phyloP scores from a whole-genome alignment of 2,329 filamentous ascomycete species.

The Colletotrichum sp. region DNA sequence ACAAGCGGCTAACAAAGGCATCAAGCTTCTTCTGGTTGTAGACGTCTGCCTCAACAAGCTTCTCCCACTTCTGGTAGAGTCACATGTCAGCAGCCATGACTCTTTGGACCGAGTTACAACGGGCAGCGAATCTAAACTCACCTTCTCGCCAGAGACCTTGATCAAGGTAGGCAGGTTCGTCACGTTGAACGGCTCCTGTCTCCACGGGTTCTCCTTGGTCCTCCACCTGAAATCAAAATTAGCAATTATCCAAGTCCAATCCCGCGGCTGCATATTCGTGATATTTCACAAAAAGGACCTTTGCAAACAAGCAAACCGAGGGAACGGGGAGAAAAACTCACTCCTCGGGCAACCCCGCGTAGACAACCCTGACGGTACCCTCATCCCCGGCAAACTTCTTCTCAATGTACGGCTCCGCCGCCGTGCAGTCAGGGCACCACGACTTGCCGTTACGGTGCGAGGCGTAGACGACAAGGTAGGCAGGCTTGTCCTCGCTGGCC shows the following conservation, averaged over 20 bases:
- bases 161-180: constrained; percentile 17
- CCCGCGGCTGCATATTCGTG: background rate
- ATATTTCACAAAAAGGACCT: background rate
- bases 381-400: constrained; percentile 14
- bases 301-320: background rate
- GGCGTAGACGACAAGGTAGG: constrained; percentile 18
- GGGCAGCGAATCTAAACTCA: background rate
- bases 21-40: constrained; percentile 19
- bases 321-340: background rate
- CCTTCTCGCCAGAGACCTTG: constrained; percentile 13
- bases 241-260: background rate
- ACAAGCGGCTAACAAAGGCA: constrained; percentile 4
- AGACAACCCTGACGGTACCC: constrained; percentile 8
- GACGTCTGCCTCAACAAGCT: constrained; percentile 17
- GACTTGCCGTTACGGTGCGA: constrained; percentile 15
- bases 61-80: constrained; percentile 7
- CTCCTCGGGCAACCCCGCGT: constrained; percentile 18
- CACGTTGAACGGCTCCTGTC: constrained; percentile 19
- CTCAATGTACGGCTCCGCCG: constrained; percentile 19
- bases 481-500: constrained; percentile 14
- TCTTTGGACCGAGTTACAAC: background rate
- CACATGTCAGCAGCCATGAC: background rate
- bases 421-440: constrained; percentile 17
- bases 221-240: background rate
- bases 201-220: constrained; percentile 18